Base-by-base conservation (phyloP, 495 filamentous ascomycete species). In the Coniosporium apollinis region DNA sequence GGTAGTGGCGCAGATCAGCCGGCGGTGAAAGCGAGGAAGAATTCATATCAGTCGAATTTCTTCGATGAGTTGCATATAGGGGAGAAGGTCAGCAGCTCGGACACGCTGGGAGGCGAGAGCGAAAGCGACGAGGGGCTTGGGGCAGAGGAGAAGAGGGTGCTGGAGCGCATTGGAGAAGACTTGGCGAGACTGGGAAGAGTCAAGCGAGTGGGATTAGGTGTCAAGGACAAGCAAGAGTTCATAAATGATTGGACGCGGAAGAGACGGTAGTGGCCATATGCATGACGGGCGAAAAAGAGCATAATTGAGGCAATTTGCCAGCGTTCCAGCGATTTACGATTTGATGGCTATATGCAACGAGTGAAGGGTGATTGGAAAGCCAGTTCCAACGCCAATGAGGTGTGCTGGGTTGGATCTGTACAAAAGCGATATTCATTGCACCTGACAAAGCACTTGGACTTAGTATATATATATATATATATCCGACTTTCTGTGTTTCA, bases 141-240 rank as follows among this genome's bases (percentile, higher is more conserved):
- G 11, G 43, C 48, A 13, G 64, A 68, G 24, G 79, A 89, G 47
- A 66, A 62, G 44, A 57, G 56, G 30, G 50, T 85, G 19, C 52
- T 86, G 34, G 79, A 93, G 44, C 62, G 68, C 11, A 71, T 94
- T 9, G 81, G 70, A 1, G 89, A 96, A 28, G 74, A 84, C 10
- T 58, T 99, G 32, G 87, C 91, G n/a, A 61, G 87, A 22, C 55
- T 99, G 39, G 85, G 83, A 1, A 66, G 89, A 39, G 84, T 83
- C n/a, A 94, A 87, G 66, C 65, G 91, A 24, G 81, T 99, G 11
- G 82, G 74, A 0, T 52, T 99, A 51, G 80, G 81, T 1, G 61
- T 91, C 39, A 58, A 56, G 48, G 86, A 94, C 26, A 99, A 99
- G 62, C 59, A 65, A 38, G 72, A 69, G 10, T 96, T 96, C 60